These are phyloP conservation scores for Aspergillus bridgeri DNA, from an alignment of 495 filamentous ascomycete genomes.

Conservation along the genomic window DNA sequence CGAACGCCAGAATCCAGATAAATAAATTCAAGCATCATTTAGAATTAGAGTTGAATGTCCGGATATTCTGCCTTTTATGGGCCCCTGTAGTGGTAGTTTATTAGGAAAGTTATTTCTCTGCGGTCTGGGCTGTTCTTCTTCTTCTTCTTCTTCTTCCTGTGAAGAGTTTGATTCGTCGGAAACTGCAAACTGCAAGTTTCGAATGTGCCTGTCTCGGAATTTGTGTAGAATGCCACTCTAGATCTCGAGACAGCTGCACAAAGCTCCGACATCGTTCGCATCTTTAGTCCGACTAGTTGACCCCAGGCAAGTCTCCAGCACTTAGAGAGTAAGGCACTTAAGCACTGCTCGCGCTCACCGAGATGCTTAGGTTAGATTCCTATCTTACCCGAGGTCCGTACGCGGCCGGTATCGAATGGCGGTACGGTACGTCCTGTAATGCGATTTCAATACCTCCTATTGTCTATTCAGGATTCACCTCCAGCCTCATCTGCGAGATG, in stretches of 20 bases:
- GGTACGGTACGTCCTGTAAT: constrained; percentile 15
- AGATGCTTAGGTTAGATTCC: constrained; percentile 13
- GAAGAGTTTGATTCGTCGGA: too few species aligned
- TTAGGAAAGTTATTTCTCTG: not conserved
- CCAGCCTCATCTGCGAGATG: not conserved
- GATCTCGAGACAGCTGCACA: too few species aligned
- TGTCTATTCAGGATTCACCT: not conserved
- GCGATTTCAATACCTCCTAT: constrained; percentile 9
- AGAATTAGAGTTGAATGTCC: not conserved
- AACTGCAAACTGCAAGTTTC: too few species aligned
- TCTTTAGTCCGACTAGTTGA: not conserved
- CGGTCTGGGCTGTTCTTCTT: not conserved
- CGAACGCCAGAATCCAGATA: constrained; percentile 7
- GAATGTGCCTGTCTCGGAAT: too few species aligned
- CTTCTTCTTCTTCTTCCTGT: too few species aligned
- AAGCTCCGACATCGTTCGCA: not conserved
- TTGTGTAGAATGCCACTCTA: too few species aligned
- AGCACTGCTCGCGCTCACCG: constrained; percentile 4
- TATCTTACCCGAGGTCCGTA: constrained; percentile 26
- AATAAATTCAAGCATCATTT: too few species aligned
- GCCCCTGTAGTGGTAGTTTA: not conserved
- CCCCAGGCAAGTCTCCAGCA: not conserved
- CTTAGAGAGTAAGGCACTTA: too few species aligned
- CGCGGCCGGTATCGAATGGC: constrained; percentile 9
- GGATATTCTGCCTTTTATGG: not conserved